Conservation (phyloP, 1,284 basidiomycete genomes). For the Ganoderma meredithae region DNA sequence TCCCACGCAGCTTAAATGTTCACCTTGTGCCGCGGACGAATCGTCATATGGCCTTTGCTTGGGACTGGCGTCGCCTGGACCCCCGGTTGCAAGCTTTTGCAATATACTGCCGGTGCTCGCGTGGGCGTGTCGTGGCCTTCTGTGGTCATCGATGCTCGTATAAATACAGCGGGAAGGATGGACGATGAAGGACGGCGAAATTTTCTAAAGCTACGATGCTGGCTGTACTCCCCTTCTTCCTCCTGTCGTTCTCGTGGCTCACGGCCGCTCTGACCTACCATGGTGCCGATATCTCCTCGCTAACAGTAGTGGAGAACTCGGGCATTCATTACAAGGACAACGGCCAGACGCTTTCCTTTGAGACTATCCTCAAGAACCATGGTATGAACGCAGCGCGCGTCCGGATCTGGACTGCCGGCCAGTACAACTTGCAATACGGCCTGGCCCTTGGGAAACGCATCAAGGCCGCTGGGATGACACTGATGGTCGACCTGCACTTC, state of each 20-base stretch:
- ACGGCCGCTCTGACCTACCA: conserved; percentile 50
- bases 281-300: conserved; percentile 67
- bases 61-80: not conserved
- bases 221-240: conserved; percentile 24
- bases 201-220: conserved; percentile 6
- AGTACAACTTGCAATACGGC: conserved; percentile 62
- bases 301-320: conserved; percentile 59
- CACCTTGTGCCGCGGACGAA: not conserved
- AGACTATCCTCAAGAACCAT: conserved; percentile 60
- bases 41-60: conserved; percentile 22
- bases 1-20: not conserved
- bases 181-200: not conserved
- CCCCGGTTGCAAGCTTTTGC: not conserved
- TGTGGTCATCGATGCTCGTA: not conserved
- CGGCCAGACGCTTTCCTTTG: conserved; percentile 52
- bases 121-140: not conserved
- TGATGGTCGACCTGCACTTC: conserved; percentile 67
- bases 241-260: conserved; percentile 29
- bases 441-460: conserved; percentile 64
- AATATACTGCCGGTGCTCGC: not conserved
- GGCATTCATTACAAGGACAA: conserved; percentile 58
- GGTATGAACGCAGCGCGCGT: conserved; percentile 66
- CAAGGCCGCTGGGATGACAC: conserved; percentile 61
- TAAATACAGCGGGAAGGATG: not conserved
- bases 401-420: conserved; percentile 66